These are phyloP conservation scores for Ceratocystis albifundus DNA, from an alignment of 2,329 filamentous ascomycete species.

Conservation along the genomic window DNA sequence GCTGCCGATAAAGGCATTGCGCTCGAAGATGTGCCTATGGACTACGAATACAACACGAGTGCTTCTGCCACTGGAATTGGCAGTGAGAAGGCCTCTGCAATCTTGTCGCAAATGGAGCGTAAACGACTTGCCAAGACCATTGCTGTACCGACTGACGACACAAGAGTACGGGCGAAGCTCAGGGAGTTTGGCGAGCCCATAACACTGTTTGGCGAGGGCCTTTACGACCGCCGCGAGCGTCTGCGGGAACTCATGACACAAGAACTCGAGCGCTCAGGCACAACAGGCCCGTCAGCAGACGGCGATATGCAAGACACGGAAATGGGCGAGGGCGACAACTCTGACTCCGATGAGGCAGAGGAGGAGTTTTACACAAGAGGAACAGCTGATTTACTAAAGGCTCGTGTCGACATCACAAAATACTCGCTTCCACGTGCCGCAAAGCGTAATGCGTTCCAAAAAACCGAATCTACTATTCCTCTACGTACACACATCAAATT, in stretches of 20 bases:
- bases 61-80: slow-evolving; percentile 53
- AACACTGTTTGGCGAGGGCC: slow-evolving; percentile 86
- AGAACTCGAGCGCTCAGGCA: slow-evolving; percentile 44
- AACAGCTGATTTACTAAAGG: slow-evolving; percentile 58
- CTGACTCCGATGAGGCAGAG: slow-evolving; percentile 57
- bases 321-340: slow-evolving; percentile 41
- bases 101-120: slow-evolving; percentile 78
- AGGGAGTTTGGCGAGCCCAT: slow-evolving; percentile 86
- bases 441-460: slow-evolving; percentile 63
- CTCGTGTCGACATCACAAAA: slow-evolving; percentile 64
- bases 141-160: slow-evolving; percentile 88
- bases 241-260: slow-evolving; percentile 69
- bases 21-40: slow-evolving; percentile 45
- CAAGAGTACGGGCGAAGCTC: slow-evolving; percentile 65
- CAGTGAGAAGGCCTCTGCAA: slow-evolving; percentile 71
- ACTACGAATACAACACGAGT: slow-evolving; percentile 77
- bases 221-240: slow-evolving; percentile 73
- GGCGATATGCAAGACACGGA: slow-evolving; percentile 26
- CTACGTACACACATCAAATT: slow-evolving; percentile 86
- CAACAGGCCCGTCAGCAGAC: slow-evolving; percentile 38
- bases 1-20: slow-evolving; percentile 32
- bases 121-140: slow-evolving; percentile 82
- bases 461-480: slow-evolving; percentile 68
- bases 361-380: slow-evolving; percentile 95
- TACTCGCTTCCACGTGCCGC: slow-evolving; percentile 78